phyloP scores from a whole-genome alignment of 2,329 filamentous ascomycete genomes.

The Neofusicoccum kwambonambiense region DNA sequence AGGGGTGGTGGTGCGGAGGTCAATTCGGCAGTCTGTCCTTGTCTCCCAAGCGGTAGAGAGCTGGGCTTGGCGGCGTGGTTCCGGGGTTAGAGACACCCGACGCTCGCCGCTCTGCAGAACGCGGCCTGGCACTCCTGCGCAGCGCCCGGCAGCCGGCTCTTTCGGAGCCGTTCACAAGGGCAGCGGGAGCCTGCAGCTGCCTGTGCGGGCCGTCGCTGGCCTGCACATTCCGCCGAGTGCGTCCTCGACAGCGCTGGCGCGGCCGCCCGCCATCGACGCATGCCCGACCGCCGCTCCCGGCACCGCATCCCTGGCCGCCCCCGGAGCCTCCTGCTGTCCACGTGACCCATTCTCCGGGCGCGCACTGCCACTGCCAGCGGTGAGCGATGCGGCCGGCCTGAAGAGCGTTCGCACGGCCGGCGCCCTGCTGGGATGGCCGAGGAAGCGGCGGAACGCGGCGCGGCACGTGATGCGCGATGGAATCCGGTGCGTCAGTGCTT shows the following conservation, averaged over 20 bases:
- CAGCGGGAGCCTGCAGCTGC: not conserved
- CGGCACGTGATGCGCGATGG: not conserved
- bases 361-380: not conserved
- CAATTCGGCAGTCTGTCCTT: not conserved
- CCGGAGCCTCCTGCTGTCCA: not conserved
- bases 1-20: not conserved
- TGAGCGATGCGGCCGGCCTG: not conserved
- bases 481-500: slow-evolving; percentile 2
- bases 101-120: not conserved
- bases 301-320: slow-evolving; percentile 6
- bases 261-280: not conserved
- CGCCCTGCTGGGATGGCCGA: not conserved
- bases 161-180: not conserved
- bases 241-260: not conserved
- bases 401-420: not conserved
- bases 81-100: slow-evolving; percentile 2
- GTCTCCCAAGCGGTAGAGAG: not conserved
- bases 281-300: slow-evolving; percentile 11
- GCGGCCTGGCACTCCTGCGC: not conserved
- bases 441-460: not conserved
- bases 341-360: not conserved
- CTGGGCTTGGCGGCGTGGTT: slow-evolving; percentile 2
- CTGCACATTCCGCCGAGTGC: not conserved
- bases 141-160: not conserved
- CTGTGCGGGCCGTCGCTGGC: not conserved